Conservation (phyloP, 208 protist species). For the Vickermania spadyakhi region DNA sequence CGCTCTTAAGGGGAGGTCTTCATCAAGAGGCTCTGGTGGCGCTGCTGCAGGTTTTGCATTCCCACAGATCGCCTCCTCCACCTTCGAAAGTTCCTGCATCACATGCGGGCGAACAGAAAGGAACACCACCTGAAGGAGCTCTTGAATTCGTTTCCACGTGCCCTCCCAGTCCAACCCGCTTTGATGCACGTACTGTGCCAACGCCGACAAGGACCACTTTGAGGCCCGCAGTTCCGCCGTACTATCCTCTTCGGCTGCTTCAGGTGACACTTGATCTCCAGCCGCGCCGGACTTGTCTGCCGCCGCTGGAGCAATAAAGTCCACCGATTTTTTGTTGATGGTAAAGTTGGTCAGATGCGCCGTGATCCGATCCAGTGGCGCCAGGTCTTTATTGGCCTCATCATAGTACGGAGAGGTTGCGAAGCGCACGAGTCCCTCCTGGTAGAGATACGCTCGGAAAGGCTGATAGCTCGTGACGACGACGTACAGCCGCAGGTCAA, state of each 20-base stretch:
- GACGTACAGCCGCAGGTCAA: conserved; percentile 90
- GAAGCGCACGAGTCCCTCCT: conserved; percentile 86
- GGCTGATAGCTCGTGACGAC: conserved; percentile 82
- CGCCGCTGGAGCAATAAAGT: conserved; percentile 20
- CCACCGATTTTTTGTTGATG: conserved; percentile 62
- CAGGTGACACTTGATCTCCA: neutral
- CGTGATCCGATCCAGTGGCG: conserved; percentile 16
- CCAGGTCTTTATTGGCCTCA: conserved; percentile 7
- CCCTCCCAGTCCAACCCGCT: conserved; percentile 30
- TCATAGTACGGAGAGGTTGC: conserved; percentile 56
- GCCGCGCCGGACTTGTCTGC: conserved; percentile 1
- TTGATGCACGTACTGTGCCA: conserved; percentile 30
- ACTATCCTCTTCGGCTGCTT: conserved; percentile 2
- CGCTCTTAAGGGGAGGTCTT: neutral
- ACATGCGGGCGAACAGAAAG: conserved; percentile 54
- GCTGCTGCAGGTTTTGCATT: neutral
- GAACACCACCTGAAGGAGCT: conserved; percentile 65
- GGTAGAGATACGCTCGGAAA: conserved; percentile 72
- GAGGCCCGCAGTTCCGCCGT: conserved; percentile 14
- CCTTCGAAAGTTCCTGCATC: conserved; percentile 17
- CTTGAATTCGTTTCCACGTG: conserved; percentile 49
- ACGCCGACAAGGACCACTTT: conserved; percentile 49
- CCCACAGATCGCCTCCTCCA: conserved; percentile 1
- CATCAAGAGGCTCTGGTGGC: neutral
- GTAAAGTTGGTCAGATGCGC: conserved; percentile 89